Evolutionary conservation across 2,329 filamentous ascomycete genomes (phyloP).

Genomic region (Xylariales sp.): DNA sequence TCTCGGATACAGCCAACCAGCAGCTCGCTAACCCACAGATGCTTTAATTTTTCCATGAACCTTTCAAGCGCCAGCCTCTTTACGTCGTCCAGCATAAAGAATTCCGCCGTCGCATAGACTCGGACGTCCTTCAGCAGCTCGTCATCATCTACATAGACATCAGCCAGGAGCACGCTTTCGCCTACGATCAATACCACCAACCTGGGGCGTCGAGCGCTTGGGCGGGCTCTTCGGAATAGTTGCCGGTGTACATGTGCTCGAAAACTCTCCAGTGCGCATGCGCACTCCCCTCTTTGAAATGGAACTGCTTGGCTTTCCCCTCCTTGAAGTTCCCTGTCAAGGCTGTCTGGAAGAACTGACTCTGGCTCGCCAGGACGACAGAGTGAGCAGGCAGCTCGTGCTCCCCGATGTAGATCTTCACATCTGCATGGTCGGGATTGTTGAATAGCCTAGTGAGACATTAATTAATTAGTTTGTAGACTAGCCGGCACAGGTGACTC

Average conservation of each 20-base stretch:
- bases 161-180: conserved; percentile 16
- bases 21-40: background rate
- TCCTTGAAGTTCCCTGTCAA: conserved; percentile 29
- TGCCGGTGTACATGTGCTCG: conserved; percentile 37
- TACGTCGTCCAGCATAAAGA: conserved; percentile 33
- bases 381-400: conserved; percentile 34
- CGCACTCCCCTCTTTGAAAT: conserved; percentile 28
- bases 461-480: conserved; percentile 1
- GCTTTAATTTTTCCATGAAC: conserved; percentile 5
- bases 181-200: background rate
- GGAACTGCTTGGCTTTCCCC: conserved; percentile 32
- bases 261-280: conserved; percentile 38
- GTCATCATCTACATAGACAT: conserved; percentile 29
- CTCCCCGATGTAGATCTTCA: conserved; percentile 31
- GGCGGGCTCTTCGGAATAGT: conserved; percentile 28
- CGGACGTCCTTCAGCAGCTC: conserved; percentile 32
- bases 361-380: conserved; percentile 33
- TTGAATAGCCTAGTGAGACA: conserved; percentile 30
- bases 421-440: conserved; percentile 30
- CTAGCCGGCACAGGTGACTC: background rate
- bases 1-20: conserved; percentile 34
- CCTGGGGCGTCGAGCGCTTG: conserved; percentile 27
- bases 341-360: conserved; percentile 34
- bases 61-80: conserved; percentile 26
- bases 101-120: conserved; percentile 32